These are phyloP conservation scores for Talaromyces sp. DNA, from an alignment of 2,329 filamentous ascomycete genomes.

Conservation along the genomic window DNA sequence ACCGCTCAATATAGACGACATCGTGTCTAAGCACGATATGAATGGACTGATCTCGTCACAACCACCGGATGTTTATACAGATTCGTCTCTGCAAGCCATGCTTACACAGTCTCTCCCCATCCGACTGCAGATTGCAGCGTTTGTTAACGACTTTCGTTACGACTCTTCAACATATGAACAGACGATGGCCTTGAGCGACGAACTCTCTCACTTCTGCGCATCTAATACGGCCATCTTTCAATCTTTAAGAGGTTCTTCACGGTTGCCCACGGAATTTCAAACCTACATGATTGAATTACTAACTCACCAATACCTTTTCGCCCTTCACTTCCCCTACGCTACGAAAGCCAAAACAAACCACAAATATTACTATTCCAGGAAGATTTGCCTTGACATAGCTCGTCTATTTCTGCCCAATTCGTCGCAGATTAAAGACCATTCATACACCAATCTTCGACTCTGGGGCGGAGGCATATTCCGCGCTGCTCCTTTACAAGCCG, in stretches of 20 bases:
- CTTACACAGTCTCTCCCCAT: background rate
- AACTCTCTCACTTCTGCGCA: background rate
- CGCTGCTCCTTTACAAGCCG: background rate
- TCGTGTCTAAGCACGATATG: background rate
- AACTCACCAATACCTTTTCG: constrained; percentile 9
- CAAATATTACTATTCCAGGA: constrained; percentile 4
- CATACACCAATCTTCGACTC: background rate
- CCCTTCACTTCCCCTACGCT: constrained; percentile 14
- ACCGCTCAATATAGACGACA: constrained; percentile 6
- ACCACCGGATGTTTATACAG: background rate
- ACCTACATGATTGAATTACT: constrained; percentile 12
- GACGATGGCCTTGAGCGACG: background rate
- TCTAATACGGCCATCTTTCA: background rate
- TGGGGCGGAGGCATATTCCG: background rate
- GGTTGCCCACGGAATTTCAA: background rate
- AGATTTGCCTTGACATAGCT: constrained; percentile 8
- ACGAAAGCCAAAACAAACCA: constrained; percentile 5
- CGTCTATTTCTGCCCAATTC: background rate
- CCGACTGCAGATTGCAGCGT: constrained; percentile 4
- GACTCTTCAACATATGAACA: background rate
- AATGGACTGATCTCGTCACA: background rate
- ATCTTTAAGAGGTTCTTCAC: background rate
- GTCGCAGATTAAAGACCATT: background rate
- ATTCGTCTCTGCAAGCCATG: constrained; percentile 8
- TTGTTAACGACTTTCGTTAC: constrained; percentile 10